Base-by-base conservation (phyloP, 345 rosid genomes). In the Cardiospermum halicacabum region DNA sequence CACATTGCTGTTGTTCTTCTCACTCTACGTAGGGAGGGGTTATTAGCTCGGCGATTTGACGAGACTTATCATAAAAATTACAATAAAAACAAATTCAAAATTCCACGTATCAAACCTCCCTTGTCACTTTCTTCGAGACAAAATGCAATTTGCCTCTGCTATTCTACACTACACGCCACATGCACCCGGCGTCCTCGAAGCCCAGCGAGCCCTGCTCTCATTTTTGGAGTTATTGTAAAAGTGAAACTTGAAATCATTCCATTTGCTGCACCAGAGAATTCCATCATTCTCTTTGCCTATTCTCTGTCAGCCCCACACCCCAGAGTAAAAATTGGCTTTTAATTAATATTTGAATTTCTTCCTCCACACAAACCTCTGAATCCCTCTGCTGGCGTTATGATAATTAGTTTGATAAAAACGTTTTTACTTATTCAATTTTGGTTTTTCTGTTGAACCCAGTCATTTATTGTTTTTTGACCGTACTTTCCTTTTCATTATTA, bases 101-200 rank as follows among this genome's bases (percentile, higher is more conserved):
- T 34, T 34, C 39, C 6, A 34, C 10, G 3, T 34, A 34, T 34
- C 0, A 54, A 15, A 7, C 16, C 7, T n/a, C 19, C 57, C 16
- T 11, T 54, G 11, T 12, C 2, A 19, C 15, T 3, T 3, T 24
- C 48, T 57, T 51, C 75, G 55, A 60, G 62, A 48, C 45, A 27
- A 4, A 18, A 11, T 43, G 22, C 4, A 16, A 26, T 6, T n/a
- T 19, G 53, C 36, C 4, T 22, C 58, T 39, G 55, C 50, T 16
- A n/a, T n/a, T n/a, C n/a, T n/a, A n/a, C n/a, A n/a, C n/a, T 71
- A 58, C 72, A 49, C 27, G 68, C 68, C 72, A 71, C 63, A 61
- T 19, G 11, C 19, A 28, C 28, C 69, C 82, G 72, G 82, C 76
- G 77, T n/a, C 77, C 74, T 74, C 79, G 72, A 78, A 61, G 81